These are phyloP conservation scores for Podaxis sp. DNA, from an alignment of 768 basidiomycete genomes.

Conservation along the genomic window DNA sequence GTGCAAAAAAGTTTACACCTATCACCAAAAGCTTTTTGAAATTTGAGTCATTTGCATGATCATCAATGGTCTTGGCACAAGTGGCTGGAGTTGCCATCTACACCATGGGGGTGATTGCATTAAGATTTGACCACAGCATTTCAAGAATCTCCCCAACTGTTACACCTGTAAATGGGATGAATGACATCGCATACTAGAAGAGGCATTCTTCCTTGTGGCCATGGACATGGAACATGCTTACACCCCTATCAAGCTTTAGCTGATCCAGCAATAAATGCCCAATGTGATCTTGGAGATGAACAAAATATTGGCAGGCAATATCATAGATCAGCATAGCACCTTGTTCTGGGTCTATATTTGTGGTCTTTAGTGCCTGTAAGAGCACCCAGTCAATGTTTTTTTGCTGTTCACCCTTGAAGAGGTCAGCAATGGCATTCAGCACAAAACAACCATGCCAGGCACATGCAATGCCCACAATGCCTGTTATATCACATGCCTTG, in stretches of 20 bases:
- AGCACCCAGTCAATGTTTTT: constrained; percentile 23
- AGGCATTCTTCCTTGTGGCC: no score
- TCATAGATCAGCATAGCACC: neutral
- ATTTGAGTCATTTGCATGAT: constrained; percentile 27
- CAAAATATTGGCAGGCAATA: no score
- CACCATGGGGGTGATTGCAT: constrained; percentile 17
- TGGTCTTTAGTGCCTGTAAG: constrained; percentile 11
- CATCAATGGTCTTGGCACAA: constrained; percentile 22
- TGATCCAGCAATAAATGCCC: neutral
- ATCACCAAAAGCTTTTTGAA: constrained; percentile 24
- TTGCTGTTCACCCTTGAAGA: constrained; percentile 24
- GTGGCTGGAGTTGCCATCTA: constrained; percentile 18
- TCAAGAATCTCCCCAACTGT: constrained; percentile 21
- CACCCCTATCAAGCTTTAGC: constrained; percentile 16
- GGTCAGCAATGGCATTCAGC: constrained; percentile 17
- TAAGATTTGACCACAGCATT: constrained; percentile 21
- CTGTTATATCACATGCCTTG: no score
- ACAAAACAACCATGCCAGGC: neutral
- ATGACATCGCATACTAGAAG: constrained; percentile 21
- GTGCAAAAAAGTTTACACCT: neutral
- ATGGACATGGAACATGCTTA: no score
- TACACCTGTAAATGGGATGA: constrained; percentile 18
- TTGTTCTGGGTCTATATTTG: constrained; percentile 15
- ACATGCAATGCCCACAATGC: no score
- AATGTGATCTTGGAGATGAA: no score